Evolutionary conservation across 2,329 filamentous ascomycete genomes (phyloP), one percentile per base, ranked within the genome.

Genomic region (Cadophora sp.): DNA sequence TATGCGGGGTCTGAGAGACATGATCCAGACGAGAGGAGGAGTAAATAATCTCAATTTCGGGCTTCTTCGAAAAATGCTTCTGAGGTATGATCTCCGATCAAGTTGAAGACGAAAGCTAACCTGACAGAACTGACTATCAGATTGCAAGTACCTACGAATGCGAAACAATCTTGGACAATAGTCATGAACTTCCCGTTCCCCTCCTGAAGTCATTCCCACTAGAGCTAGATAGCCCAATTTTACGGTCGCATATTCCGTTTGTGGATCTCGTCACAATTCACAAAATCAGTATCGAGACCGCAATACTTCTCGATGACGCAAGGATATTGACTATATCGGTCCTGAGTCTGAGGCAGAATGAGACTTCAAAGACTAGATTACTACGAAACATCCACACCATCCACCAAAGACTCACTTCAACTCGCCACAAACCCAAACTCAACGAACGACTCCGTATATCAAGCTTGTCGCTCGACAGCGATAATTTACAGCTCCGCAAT

Each of bases 91-190:
- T 0, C 68, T 71, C 26, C 46, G 72, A 68, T 71, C 64, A 37
- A 68, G 50, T 3, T 19, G n/a, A 8, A 31, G 29, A 50, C 24
- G 19, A 43, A 22, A 59, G 31, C 56, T 64, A 43, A 67, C 40
- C 24, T 22, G 9, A 11, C 62, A 77, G 77, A 16, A 76, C 74
- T 34, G 77, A 79, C 64, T 79, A 76, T 53, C 74, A 77, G 63
- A 71, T 78, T 26, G 75, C 77, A 9, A 75, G 73, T 59, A 75
- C 75, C 40, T 76, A 76, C 64, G 77, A 79, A 66, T 72, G 70
- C 26, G 74, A 76, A 26, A 72, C 76, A 19, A 74, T 73, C 67
- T 69, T 77, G 27, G 73, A 76, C 4, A 55, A 66, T 58, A 68
- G 73, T 22, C 60, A 58, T 29, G 58, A 67, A 4, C 61, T 70